Percentiles rank a stretch among this genome's conserved stretches.
Conservation (phyloP, 768 basidiomycete species). For the Panus rudis region DNA sequence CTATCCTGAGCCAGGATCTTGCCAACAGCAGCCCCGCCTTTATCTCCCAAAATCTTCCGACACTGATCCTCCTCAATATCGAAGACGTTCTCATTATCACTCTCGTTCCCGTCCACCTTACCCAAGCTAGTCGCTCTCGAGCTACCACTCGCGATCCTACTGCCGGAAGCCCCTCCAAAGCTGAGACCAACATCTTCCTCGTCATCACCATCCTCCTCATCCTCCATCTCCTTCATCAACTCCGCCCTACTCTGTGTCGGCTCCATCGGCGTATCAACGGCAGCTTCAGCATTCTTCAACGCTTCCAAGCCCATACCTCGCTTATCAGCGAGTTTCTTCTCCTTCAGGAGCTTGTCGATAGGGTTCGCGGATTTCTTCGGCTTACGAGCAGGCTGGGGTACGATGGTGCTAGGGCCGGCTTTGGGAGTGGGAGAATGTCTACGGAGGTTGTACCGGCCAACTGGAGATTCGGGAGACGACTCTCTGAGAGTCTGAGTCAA, state of each 20-base stretch:
- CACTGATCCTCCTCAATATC: conserved; percentile 14
- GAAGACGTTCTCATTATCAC: conserved; percentile 12
- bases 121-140: conserved; percentile 2
- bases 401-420: background rate
- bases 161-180: background rate
- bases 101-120: conserved; percentile 1
- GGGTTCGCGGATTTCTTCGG: conserved; percentile 36
- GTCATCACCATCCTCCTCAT: conserved; percentile 18
- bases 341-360: conserved; percentile 33
- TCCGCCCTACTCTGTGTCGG: conserved; percentile 15
- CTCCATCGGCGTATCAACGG: conserved; percentile 1
- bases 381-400: background rate
- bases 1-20: conserved; percentile 20
- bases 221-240: conserved; percentile 16
- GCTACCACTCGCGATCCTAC: too few species aligned
- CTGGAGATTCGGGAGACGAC: background rate
- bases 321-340: conserved; percentile 18
- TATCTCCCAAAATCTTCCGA: conserved; percentile 22
- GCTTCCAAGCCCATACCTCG: conserved; percentile 15
- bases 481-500: background rate
- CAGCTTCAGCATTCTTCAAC: conserved; percentile 14
- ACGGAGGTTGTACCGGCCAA: conserved; percentile 17
- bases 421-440: conserved; percentile 4
- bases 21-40: conserved; percentile 24
- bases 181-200: conserved; percentile 1